Base-by-base conservation (phyloP, 2,329 filamentous ascomycete species). In the Fusarium piperis region DNA sequence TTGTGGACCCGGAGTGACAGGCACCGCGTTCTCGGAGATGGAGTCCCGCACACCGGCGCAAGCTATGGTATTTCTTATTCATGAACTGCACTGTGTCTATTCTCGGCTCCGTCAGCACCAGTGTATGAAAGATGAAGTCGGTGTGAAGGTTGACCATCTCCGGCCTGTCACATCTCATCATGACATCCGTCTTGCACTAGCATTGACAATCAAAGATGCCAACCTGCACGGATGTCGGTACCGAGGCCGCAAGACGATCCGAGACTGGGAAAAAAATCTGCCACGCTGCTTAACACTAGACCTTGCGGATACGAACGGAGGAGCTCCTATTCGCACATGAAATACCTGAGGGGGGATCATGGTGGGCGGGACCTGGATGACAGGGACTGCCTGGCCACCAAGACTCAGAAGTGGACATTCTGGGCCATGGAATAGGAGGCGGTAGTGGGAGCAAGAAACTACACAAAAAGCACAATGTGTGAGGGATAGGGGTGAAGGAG, bases 331-430 rank as follows among this genome's bases (percentile, higher is more conserved):
- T 70, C 48, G 55, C 41, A 61, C 41, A 66, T 26, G 20, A 32
- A 46, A 32, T 64, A 41, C 23, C 30, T 51, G 59, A 38, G 38
- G 58, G 41, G 46, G 64, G 48, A 38, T 36, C 48, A 71, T 58
- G 28, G 36, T 33, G 38, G 38, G 64, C 55, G 60, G 70, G 48
- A 44, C 63, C 52, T 51, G 35, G 48, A 15, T 52, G 48, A 44
- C 64, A 73, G 48, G 70, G 65, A 62, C 38, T 36, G 46, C 57
- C 71, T 52, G 62, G 71, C 44, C 39, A 67, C 38, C 61, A 59
- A 35, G 59, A 38, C 53, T 53, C 51, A 30, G 60, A 62, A 60
- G 26, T 55, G 39, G 41, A 38, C 56, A 41, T 26, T 48, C 48
- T 23, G 39, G 63, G 59, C 13, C 35, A 58, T 36, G n/a, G 60